Percentiles rank a stretch among this genome's conserved stretches.
Evolutionary conservation across 352 stramenopile genomes (phyloP).

Genomic region (Globisporangium cystogenes): DNA sequence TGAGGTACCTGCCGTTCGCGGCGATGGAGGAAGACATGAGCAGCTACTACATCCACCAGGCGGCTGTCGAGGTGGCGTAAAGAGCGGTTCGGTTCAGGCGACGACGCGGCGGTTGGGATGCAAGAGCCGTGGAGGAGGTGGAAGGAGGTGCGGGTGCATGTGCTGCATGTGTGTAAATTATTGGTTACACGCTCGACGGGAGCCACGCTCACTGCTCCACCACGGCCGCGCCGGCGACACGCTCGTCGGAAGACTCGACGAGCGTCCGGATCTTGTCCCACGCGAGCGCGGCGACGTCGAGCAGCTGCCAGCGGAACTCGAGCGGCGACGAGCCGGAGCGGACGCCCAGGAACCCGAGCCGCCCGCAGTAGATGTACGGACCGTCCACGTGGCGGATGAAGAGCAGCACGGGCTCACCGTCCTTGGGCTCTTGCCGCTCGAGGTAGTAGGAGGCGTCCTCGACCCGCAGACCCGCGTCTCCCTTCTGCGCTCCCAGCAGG

Average conservation of each 20-base stretch:
- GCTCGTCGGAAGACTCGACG: constrained; percentile 10
- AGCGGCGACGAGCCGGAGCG: constrained; percentile 22
- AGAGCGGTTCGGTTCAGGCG: background rate
- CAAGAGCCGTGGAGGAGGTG: too few relatives aligned
- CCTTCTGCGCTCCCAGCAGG: constrained; percentile 21
- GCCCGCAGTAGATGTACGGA: constrained; percentile 65
- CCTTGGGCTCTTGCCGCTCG: too few relatives aligned
- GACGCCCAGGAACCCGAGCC: constrained; percentile 45
- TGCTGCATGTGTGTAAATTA: constrained; percentile 2
- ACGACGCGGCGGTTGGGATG: too few relatives aligned
- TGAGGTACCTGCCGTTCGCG: constrained; percentile 5
- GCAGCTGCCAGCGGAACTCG: constrained; percentile 64
- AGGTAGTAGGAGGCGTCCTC: constrained; percentile 20
- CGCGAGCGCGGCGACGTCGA: constrained; percentile 28
- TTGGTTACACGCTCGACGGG: too few relatives aligned
- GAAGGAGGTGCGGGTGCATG: background rate
- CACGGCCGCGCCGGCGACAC: constrained; percentile 9
- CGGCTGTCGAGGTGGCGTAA: constrained; percentile 36
- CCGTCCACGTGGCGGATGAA: constrained; percentile 48
- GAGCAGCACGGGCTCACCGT: constrained; percentile 37
- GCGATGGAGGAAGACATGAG: constrained; percentile 6
- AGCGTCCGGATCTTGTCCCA: constrained; percentile 24
- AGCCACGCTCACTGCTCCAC: background rate
- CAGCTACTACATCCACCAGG: constrained; percentile 29
- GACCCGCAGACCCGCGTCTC: constrained; percentile 24